Conservation (phyloP, 2,329 filamentous ascomycete species). For the Curvularia verruculosa region DNA sequence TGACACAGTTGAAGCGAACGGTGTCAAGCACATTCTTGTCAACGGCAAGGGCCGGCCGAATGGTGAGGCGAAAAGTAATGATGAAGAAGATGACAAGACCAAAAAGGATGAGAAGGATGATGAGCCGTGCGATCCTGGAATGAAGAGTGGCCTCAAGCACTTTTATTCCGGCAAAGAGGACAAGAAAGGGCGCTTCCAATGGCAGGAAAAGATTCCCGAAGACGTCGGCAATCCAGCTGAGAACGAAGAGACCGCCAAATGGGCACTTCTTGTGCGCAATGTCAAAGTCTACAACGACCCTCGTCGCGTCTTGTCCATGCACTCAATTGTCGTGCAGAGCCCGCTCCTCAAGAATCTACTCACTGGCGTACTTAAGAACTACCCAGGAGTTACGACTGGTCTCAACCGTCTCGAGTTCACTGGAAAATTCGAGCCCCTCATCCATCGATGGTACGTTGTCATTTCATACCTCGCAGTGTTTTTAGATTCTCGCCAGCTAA, state of each 20-base stretch:
- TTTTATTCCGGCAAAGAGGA: constrained; percentile 58
- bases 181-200: constrained; percentile 43
- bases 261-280: constrained; percentile 55
- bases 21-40: constrained; percentile 20
- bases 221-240: constrained; percentile 55
- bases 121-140: constrained; percentile 40
- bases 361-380: constrained; percentile 61
- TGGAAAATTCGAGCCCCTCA: constrained; percentile 67
- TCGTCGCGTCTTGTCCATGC: constrained; percentile 64
- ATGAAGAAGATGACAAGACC: constrained; percentile 17
- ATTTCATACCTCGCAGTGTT: neutral
- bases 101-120: constrained; percentile 16
- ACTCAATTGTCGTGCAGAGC: constrained; percentile 70
- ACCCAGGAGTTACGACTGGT: constrained; percentile 66
- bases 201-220: constrained; percentile 44
- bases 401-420: constrained; percentile 67
- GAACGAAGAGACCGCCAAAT: constrained; percentile 65
- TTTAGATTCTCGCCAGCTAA: neutral
- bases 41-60: constrained; percentile 18
- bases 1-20: constrained; percentile 10
- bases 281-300: constrained; percentile 56
- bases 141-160: constrained; percentile 53
- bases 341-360: constrained; percentile 66
- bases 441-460: constrained; percentile 66
- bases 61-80: constrained; percentile 9